A percentile compares a stretch with the other conserved stretches of the same genome.
These are phyloP conservation scores for Zychaea mexicana DNA, from an alignment of 371 early-diverging fungal genomes.

Conservation along the genomic window DNA sequence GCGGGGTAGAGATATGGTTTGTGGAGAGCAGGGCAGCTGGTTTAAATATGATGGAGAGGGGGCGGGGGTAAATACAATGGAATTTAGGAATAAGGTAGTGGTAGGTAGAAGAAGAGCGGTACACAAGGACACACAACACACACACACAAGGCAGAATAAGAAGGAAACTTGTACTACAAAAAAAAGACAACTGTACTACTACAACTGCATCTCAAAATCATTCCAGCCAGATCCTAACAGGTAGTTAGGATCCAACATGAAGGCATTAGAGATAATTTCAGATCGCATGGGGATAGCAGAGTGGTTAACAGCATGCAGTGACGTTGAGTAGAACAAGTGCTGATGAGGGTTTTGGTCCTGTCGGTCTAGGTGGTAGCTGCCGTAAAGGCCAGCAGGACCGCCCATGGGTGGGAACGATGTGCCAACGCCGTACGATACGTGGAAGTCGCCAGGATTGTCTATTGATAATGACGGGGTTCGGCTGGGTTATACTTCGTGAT, in stretches of 20 bases:
- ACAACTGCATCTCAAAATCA: constrained; percentile 35
- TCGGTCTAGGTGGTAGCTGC: constrained; percentile 42
- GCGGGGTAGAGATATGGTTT: too few species aligned
- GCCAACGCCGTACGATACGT: constrained; percentile 1
- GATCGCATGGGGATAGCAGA: constrained; percentile 21
- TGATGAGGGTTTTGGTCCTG: constrained; percentile 33
- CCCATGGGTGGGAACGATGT: constrained; percentile 4
- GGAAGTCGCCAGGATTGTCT: neutral
- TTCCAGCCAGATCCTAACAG: constrained; percentile 29
- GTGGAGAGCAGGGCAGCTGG: too few species aligned
- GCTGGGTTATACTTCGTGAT: too few species aligned
- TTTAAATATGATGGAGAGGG: too few species aligned
- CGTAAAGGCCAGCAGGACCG: neutral
- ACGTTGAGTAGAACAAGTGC: constrained; percentile 29
- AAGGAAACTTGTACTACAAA: neutral
- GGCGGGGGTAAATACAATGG: too few species aligned
- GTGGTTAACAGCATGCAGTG: constrained; percentile 30
- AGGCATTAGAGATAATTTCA: constrained; percentile 24
- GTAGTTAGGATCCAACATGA: constrained; percentile 28
- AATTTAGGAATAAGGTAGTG: too few species aligned
- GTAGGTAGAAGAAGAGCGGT: too few species aligned
- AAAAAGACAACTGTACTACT: neutral
- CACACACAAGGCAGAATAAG: neutral
- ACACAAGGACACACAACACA: too few species aligned
- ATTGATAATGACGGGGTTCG: neutral